Percentiles rank a stretch among this genome's conserved stretches.
These are phyloP conservation scores for Trametes gibbosa DNA, from an alignment of 768 basidiomycete genomes.

Conservation along the genomic window DNA sequence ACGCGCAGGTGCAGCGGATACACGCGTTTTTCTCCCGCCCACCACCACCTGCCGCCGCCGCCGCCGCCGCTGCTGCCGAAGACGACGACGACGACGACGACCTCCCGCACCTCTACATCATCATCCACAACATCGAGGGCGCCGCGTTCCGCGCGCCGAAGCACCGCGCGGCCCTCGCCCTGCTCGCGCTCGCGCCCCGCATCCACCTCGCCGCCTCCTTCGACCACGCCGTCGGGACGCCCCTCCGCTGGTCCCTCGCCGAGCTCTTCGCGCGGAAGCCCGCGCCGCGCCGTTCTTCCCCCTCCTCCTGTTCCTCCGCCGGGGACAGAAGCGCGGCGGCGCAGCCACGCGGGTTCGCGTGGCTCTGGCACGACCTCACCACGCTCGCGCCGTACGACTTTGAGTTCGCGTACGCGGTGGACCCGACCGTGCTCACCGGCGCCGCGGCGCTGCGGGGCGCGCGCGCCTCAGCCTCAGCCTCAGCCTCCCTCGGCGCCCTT, in stretches of 20 bases:
- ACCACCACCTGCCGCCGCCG: no score
- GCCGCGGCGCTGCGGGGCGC: slow-evolving; percentile 34
- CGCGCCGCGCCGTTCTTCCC: slow-evolving; percentile 27
- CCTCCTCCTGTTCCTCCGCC: not conserved
- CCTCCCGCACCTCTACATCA: slow-evolving; percentile 59
- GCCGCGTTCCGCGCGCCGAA: slow-evolving; percentile 62
- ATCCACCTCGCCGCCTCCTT: slow-evolving; percentile 84
- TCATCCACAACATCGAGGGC: slow-evolving; percentile 89
- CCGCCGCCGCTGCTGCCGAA: no score
- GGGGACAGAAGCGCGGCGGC: not conserved
- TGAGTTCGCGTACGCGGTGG: slow-evolving; percentile 68
- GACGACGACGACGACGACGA: no score
- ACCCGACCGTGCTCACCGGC: slow-evolving; percentile 60
- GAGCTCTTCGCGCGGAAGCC: slow-evolving; percentile 44
- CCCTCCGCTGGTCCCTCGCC: slow-evolving; percentile 79
- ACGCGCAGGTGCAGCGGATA: slow-evolving; percentile 64
- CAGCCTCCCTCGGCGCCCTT: slow-evolving; percentile 30
- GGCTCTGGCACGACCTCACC: slow-evolving; percentile 89
- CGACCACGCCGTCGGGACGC: slow-evolving; percentile 76
- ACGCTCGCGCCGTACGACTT: slow-evolving; percentile 81
- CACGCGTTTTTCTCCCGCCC: slow-evolving; percentile 53
- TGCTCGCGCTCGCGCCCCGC: slow-evolving; percentile 68
- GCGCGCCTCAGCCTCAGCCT: slow-evolving; percentile 4
- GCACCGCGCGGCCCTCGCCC: slow-evolving; percentile 62
- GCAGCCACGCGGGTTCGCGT: slow-evolving; percentile 54